Conservation (phyloP, 1,284 basidiomycete species). For the Apiotrichum sp. region DNA sequence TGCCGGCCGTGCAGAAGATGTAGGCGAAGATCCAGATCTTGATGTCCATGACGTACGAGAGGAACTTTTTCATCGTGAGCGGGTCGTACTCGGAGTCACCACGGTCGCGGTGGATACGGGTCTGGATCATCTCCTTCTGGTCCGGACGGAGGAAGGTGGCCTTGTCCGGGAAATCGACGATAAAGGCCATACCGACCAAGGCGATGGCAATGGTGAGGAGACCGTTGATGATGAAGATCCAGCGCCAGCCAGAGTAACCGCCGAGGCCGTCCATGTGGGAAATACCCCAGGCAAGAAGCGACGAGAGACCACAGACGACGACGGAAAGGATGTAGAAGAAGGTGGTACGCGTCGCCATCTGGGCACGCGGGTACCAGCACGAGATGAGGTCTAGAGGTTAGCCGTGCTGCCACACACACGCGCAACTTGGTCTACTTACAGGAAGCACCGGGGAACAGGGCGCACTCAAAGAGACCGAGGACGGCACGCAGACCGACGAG, state of each 20-base stretch:
- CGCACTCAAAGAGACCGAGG: conserved; percentile 43
- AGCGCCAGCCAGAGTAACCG: conserved; percentile 8
- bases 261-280: conserved; percentile 3
- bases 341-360: conserved; percentile 32
- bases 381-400: conserved; percentile 5
- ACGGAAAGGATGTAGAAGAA: neutral
- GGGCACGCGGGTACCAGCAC: conserved; percentile 49
- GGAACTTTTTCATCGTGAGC: conserved; percentile 38
- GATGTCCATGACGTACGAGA: conserved; percentile 38
- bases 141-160: conserved; percentile 6
- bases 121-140: conserved; percentile 2
- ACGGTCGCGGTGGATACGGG: conserved; percentile 14
- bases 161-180: conserved; percentile 12
- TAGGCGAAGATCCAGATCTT: conserved; percentile 49
- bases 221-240: neutral
- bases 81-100: conserved; percentile 45
- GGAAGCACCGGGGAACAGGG: conserved; percentile 44
- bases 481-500: conserved; percentile 46
- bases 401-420: too few species aligned
- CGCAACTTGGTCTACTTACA: conserved; percentile 43
- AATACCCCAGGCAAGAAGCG: conserved; percentile 13
- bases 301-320: neutral
- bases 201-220: neutral
- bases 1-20: conserved; percentile 34
- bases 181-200: neutral